These are phyloP conservation scores for Stephania japonica DNA, from an alignment of 164 flowering plant genomes.

Conservation along the genomic window DNA sequence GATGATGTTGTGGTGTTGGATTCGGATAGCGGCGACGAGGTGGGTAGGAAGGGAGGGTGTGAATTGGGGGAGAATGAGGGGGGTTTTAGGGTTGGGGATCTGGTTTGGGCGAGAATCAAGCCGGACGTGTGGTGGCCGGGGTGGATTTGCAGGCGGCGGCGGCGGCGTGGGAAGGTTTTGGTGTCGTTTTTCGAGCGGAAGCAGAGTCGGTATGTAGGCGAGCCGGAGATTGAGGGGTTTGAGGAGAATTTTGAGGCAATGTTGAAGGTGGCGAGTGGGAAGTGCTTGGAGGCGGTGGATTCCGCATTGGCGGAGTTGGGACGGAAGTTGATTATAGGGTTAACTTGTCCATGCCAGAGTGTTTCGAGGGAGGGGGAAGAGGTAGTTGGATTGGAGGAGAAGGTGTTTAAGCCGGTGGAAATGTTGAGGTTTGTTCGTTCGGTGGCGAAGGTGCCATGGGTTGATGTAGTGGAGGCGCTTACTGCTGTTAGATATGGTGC, in stretches of 20 bases:
- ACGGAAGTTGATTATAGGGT: neutral
- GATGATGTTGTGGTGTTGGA: neutral
- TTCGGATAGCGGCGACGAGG: neutral
- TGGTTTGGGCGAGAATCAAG: constrained; percentile 27
- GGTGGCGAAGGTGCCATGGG: constrained; percentile 15
- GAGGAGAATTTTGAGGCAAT: constrained; percentile 2
- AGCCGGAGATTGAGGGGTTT: constrained; percentile 14
- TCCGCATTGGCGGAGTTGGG: constrained; percentile 15
- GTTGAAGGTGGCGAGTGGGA: neutral
- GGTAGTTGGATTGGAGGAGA: neutral
- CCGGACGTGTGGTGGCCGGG: constrained; percentile 29
- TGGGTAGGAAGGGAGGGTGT: no score
- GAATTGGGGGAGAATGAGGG: neutral
- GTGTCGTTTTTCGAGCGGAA: constrained; percentile 13
- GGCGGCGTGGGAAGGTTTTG: neutral
- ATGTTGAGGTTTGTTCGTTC: constrained; percentile 14
- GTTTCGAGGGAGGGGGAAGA: neutral
- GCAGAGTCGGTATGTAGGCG: neutral
- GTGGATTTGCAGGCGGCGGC: constrained; percentile 6
- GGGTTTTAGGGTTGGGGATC: constrained; percentile 13
- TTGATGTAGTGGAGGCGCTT: constrained; percentile 12
- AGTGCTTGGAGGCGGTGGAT: neutral
- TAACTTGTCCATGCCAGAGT: constrained; percentile 12
- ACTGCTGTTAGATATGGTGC: constrained; percentile 8
- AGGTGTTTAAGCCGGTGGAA: constrained; percentile 9